Evolutionary conservation across 2,329 filamentous ascomycete species (phyloP), one percentile per base, ranked within the genome.

Genomic region (Thelonectria rubi): DNA sequence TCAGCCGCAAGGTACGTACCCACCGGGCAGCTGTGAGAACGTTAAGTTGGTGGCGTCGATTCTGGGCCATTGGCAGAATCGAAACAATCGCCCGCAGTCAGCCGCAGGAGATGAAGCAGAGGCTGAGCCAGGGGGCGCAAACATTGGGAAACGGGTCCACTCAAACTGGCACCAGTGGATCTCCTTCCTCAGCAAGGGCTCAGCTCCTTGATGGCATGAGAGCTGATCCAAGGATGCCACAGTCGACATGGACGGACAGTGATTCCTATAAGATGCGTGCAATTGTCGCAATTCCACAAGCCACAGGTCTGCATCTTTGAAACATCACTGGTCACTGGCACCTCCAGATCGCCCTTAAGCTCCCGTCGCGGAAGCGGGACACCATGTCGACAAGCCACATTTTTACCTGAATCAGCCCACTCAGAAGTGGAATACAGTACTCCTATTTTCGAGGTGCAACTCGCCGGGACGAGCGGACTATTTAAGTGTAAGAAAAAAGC

Each of bases 31-130:
- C 39, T 21, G 21, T 47, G 43, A 47, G 20, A 12, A 26, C 43
- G 15, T 26, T 21, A 18, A 26, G 20, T 9, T n/a, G 39, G 56
- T 67, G 61, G 64, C 64, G 65, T 47, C 39, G 62, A 63, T 58
- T 69, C 64, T 55, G 47, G 50, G 55, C 67, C 69, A 69, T 24
- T 24, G 24, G 24, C 24, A 24, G 24, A 4, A 58, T 71, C 67
- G 55, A 70, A 59, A 61, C 58, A 60, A 61, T 56, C 42, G 58
- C 58, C 40, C 47, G 40, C 34, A 48, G 49, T 49, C 24, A 32
- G 34, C 45, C 64, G 65, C 68, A 69, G 69, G 43, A 46, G 30
- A 8, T 42, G 14, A 18, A 34, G 17, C 24, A 34, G 54, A 43
- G 34, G 54, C 34, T 43, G 54, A 50, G 46, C 17, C n/a, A 8